Conservation (phyloP, 23 red algal species). For the Pyropia haitanensis region DNA sequence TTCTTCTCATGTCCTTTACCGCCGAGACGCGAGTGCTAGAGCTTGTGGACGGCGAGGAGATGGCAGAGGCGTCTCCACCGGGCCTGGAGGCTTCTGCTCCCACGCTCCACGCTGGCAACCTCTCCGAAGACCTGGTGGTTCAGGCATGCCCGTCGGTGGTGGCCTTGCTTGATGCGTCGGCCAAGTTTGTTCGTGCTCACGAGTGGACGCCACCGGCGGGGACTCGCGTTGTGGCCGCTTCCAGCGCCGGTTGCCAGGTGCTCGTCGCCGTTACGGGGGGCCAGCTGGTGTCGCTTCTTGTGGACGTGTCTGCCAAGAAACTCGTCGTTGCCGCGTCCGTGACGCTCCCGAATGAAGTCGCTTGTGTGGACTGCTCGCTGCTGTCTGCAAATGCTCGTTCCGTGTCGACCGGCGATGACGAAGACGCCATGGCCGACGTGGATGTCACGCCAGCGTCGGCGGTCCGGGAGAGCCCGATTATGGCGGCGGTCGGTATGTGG, state of each 20-base stretch:
- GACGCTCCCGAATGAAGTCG: slow-evolving; percentile 61
- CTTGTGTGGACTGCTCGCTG: slow-evolving; percentile 67
- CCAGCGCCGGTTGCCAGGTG: slow-evolving; percentile 53
- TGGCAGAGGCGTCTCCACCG: slow-evolving; percentile 47
- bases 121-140: slow-evolving; percentile 54
- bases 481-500: slow-evolving; percentile 78
- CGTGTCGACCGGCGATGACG: no score
- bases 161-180: slow-evolving; percentile 36
- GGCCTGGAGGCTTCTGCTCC: slow-evolving; percentile 52
- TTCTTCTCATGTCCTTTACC: slow-evolving; percentile 73
- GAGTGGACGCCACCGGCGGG: slow-evolving; percentile 52
- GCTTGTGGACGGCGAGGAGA: slow-evolving; percentile 59
- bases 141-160: slow-evolving; percentile 65
- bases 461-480: slow-evolving; percentile 17
- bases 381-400: neutral
- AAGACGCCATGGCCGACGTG: neutral
- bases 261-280: slow-evolving; percentile 68
- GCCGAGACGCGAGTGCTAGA: slow-evolving; percentile 71
- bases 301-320: slow-evolving; percentile 22
- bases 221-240: slow-evolving; percentile 51
- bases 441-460: neutral
- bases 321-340: slow-evolving; percentile 42
- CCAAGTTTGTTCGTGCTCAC: slow-evolving; percentile 22
- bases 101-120: slow-evolving; percentile 62
- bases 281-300: slow-evolving; percentile 48